phyloP scores from a whole-genome alignment of 148 eudicot species.

The Agrostemma githago region DNA sequence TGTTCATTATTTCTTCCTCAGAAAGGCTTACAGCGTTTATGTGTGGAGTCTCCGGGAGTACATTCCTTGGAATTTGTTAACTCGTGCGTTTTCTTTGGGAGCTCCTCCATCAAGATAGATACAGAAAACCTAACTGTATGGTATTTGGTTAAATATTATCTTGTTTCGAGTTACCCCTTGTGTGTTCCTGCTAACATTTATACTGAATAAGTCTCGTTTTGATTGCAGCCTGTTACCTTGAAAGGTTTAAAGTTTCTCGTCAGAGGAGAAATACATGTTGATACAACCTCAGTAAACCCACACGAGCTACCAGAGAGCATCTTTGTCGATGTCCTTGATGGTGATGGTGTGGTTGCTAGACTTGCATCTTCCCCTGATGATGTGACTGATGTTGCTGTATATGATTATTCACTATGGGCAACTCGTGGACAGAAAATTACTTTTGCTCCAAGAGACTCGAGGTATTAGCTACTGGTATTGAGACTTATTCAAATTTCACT shows the following conservation, averaged over 20 bases:
- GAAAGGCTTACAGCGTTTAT: conserved; percentile 78
- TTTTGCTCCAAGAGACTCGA: conserved; percentile 61
- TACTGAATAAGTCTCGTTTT: conserved; percentile 23
- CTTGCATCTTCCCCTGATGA: conserved; percentile 36
- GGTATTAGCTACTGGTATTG: conserved; percentile 37
- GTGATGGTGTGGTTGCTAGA: conserved; percentile 46
- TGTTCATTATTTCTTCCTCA: conserved; percentile 31
- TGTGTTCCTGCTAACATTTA: conserved; percentile 19
- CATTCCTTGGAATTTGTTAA: conserved; percentile 80
- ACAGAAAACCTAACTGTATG: conserved; percentile 60
- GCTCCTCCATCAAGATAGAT: conserved; percentile 58
- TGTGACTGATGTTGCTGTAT: conserved; percentile 44
- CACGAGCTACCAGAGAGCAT: conserved; percentile 52
- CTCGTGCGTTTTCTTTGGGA: conserved; percentile 87
- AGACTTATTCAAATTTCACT: conserved; percentile 5
- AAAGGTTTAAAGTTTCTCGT: conserved; percentile 84
- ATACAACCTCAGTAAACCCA: conserved; percentile 35
- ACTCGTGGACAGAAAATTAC: conserved; percentile 66
- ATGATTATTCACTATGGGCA: conserved; percentile 77
- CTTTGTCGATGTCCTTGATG: conserved; percentile 49
- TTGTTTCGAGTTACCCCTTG: conserved; percentile 5
- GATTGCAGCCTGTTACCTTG: conserved; percentile 63
- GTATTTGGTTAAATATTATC: neutral
- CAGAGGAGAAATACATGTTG: conserved; percentile 62
- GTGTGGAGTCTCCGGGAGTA: conserved; percentile 79